phyloP scores from a whole-genome alignment of 306 rosid species.

The Cucurbita moschata region DNA sequence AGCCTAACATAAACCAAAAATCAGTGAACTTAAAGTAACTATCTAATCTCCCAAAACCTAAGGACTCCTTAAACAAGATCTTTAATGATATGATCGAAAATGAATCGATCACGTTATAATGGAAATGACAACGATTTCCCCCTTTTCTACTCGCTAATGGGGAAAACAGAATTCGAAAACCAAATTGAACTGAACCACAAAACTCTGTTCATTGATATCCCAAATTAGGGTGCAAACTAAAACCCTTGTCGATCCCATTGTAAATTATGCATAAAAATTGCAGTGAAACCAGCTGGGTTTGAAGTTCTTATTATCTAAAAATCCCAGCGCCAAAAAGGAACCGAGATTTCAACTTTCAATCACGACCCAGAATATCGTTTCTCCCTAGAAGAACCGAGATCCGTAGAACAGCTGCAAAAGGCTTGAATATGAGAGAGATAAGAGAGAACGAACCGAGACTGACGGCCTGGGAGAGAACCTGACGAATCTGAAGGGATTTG shows the following conservation, averaged over 20 bases:
- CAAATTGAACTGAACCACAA: neutral
- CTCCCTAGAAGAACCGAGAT: neutral
- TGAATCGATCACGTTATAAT: neutral
- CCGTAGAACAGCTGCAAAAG: neutral
- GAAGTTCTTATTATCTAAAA: neutral
- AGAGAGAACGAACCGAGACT: conserved; percentile 26
- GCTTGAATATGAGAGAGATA: neutral
- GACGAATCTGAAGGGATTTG: conserved; percentile 43
- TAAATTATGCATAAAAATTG: neutral
- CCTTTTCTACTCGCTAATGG: neutral
- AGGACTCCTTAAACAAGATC: neutral
- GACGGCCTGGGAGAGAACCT: conserved; percentile 28
- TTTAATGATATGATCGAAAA: neutral
- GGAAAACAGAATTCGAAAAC: neutral
- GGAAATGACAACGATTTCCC: neutral
- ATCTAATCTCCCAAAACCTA: neutral
- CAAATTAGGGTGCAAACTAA: neutral
- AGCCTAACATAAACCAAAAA: neutral
- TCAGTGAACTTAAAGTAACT: neutral
- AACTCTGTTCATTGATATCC: neutral
- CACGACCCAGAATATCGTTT: neutral
- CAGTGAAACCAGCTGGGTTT: neutral
- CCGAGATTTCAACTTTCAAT: neutral
- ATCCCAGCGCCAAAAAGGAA: neutral
- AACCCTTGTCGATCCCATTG: neutral